Evolutionary conservation across 2,329 filamentous ascomycete species (phyloP), one percentile per base, ranked within the genome.

Genomic region (Lizonia empirigonia): DNA sequence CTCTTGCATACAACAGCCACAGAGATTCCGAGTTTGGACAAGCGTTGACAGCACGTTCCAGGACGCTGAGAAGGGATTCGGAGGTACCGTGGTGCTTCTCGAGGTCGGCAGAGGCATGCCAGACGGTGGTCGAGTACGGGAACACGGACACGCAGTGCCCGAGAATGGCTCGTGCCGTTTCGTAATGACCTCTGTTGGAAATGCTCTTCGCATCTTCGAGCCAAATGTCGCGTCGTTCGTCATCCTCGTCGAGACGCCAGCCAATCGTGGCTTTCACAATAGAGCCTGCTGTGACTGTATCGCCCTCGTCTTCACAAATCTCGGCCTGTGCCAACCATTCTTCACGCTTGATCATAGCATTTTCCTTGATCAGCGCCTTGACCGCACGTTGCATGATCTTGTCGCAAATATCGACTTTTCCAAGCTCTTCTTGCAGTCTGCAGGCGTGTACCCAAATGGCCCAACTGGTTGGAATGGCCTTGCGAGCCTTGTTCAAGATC

Each of bases 361-460:
- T 92, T 67, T 96, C 91, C 65, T 91, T 91, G 29, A 87, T 91
- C 24, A 99, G 80, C 16, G 91, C 86, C 67, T 95, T 90, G 24
- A 97, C 85, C 35, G 90, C 94, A 77, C 91, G 89, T 71, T 94
- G 93, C 90, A 99, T 97, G 50, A 97, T 90, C 64, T 91, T 95
- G 65, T 73, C 67, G 8, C 92, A 84, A 76, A 89, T 91, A 45
- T 83, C 81, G 16, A 85, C 86, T 57, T 89, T 88, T 19, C 91
- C 92, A 73, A 96, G 91, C 73, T 97, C 91, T 70, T 89, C 86
- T 73, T 97, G 91, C 37, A 99, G 78, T 47, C 93, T 84, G 29
- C 91, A 91, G 24, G 93, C 94, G 7, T 94, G 93, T 67, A 99
- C 91, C 94, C 94, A 99, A 58, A 99, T 91, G 68, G 97, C 92